phyloP scores from a whole-genome alignment of 2,329 filamentous ascomycete genomes.

The Claviceps africana region DNA sequence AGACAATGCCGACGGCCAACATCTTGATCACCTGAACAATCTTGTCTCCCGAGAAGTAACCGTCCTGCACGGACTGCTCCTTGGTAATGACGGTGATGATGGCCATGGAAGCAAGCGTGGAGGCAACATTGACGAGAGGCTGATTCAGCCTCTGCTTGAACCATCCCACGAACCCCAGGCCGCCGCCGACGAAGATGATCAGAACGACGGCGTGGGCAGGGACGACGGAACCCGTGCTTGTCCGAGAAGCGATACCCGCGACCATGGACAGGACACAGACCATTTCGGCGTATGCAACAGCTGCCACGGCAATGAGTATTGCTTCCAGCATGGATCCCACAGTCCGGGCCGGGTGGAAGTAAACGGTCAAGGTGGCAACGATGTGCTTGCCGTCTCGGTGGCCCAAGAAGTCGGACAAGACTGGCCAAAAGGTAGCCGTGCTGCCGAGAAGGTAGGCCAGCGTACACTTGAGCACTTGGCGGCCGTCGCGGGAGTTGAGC shows the following conservation, averaged over 20 bases:
- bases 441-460: conserved; percentile 79
- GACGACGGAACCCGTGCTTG: conserved; percentile 47
- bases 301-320: conserved; percentile 58
- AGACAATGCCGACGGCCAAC: conserved; percentile 61
- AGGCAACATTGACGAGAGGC: conserved; percentile 70
- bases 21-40: conserved; percentile 73
- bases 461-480: conserved; percentile 78
- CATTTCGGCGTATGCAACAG: conserved; percentile 56
- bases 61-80: conserved; percentile 73
- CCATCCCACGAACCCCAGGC: conserved; percentile 79
- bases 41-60: conserved; percentile 68
- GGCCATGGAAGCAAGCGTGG: conserved; percentile 73
- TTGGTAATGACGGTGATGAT: conserved; percentile 85
- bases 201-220: conserved; percentile 70
- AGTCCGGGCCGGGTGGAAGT: conserved; percentile 81
- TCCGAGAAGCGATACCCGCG: conserved; percentile 67
- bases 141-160: conserved; percentile 67
- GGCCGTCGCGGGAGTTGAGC: conserved; percentile 56
- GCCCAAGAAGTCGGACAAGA: conserved; percentile 60
- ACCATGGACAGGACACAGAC: conserved; percentile 77
- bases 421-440: conserved; percentile 68
- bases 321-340: conserved; percentile 85
- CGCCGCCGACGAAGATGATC: conserved; percentile 71
- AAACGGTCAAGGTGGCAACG: conserved; percentile 85
- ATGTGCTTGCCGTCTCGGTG: conserved; percentile 85